phyloP scores from a whole-genome alignment of 2,329 filamentous ascomycete species.

The Colletotrichum karsti region DNA sequence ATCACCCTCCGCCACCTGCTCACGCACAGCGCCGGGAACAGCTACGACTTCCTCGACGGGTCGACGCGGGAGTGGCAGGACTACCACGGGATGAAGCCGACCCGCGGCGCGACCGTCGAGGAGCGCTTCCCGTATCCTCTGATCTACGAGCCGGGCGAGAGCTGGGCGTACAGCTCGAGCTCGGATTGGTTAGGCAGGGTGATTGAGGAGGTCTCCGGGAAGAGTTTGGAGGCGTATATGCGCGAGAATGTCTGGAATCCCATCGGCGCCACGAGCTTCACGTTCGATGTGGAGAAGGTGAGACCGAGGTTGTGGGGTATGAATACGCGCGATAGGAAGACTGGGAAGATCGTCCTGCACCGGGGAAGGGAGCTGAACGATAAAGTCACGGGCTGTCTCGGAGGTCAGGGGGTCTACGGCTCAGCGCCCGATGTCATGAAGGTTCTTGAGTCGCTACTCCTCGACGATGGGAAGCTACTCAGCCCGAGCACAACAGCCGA shows the following conservation, averaged over 20 bases:
- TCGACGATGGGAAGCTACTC: constrained; percentile 58
- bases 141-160: constrained; percentile 56
- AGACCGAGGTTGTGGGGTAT: constrained; percentile 19
- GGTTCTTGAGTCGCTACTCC: constrained; percentile 54
- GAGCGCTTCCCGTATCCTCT: constrained; percentile 54
- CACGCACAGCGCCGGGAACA: constrained; percentile 57
- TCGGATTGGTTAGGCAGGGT: constrained; percentile 63
- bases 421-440: constrained; percentile 50
- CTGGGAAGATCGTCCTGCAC: constrained; percentile 20
- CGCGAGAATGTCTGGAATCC: constrained; percentile 49
- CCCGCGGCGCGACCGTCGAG: constrained; percentile 46
- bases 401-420: constrained; percentile 45
- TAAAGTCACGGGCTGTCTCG: constrained; percentile 35
- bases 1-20: constrained; percentile 62
- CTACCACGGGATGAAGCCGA: constrained; percentile 32
- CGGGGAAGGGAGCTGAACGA: constrained; percentile 12
- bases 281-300: constrained; percentile 2
- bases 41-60: constrained; percentile 52
- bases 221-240: constrained; percentile 52
- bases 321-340: constrained; percentile 27
- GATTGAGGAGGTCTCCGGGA: constrained; percentile 55
- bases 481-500: constrained; percentile 46
- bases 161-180: constrained; percentile 59
- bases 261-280: constrained; percentile 20
- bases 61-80: constrained; percentile 37